Conservation (phyloP, 164 flowering plant species). For the Kingdonia uniflora region DNA sequence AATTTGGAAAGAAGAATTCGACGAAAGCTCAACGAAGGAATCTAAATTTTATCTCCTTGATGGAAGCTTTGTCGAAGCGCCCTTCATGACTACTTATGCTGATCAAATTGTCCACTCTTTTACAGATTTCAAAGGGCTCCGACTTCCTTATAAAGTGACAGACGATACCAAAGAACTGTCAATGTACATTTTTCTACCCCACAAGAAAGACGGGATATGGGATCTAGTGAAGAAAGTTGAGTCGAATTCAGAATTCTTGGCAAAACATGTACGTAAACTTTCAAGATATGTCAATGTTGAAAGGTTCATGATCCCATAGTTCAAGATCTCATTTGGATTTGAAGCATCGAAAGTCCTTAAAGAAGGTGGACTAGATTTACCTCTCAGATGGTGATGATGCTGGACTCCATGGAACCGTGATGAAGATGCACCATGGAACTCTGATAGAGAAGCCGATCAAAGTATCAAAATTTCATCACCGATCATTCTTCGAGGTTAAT, state of each 20-base stretch:
- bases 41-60: constrained; percentile 20
- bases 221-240: constrained; percentile 4
- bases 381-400: neutral
- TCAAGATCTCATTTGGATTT: constrained; percentile 14
- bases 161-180: neutral
- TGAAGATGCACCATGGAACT: too few relatives aligned
- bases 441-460: too few relatives aligned
- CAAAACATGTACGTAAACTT: constrained; percentile 1
- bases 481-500: constrained; percentile 7
- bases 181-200: constrained; percentile 24
- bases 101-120: neutral
- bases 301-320: constrained; percentile 15
- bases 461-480: neutral
- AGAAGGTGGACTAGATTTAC: constrained; percentile 5
- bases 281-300: too few relatives aligned
- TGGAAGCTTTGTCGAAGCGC: constrained; percentile 9
- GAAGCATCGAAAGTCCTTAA: constrained; percentile 10
- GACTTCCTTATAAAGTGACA: constrained; percentile 8
- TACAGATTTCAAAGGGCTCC: constrained; percentile 4
- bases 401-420: neutral
- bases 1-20: neutral
- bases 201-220: constrained; percentile 11
- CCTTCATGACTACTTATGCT: constrained; percentile 1
- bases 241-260: constrained; percentile 8
- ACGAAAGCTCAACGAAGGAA: constrained; percentile 2